These are phyloP conservation scores for Yamadazyma jaroonii DNA, from an alignment of 1,139 yeast genomes.

Conservation along the genomic window DNA sequence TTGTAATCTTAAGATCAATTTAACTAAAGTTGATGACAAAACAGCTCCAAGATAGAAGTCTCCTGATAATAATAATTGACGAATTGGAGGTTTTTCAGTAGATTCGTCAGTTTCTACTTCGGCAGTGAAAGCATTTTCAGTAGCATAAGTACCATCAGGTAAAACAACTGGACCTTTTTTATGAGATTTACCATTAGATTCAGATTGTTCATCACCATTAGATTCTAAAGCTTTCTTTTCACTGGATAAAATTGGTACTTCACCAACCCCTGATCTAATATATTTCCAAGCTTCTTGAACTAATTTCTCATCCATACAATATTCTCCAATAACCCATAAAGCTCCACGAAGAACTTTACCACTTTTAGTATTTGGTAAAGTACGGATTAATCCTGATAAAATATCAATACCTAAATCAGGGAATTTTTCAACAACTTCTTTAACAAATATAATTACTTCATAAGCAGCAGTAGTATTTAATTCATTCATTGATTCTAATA, in stretches of 20 bases:
- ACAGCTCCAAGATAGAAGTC: slow-evolving; percentile 92
- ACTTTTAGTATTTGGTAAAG: slow-evolving; percentile 69
- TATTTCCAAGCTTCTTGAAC: slow-evolving; percentile 86
- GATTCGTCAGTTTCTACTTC: slow-evolving; percentile 27
- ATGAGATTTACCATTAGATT: slow-evolving; percentile 18
- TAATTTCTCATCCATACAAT: slow-evolving; percentile 67
- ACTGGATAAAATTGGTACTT: slow-evolving; percentile 81
- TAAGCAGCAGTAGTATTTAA: slow-evolving; percentile 83
- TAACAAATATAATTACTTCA: slow-evolving; percentile 84
- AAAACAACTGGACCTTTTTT: slow-evolving; percentile 75
- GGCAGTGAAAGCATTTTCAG: slow-evolving; percentile 81
- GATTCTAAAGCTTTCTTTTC: slow-evolving; percentile 53
- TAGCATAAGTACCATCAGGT: slow-evolving; percentile 98
- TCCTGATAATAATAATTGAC: slow-evolving; percentile 80
- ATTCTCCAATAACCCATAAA: slow-evolving; percentile 95
- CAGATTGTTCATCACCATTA: slow-evolving; percentile 27
- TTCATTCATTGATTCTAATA: slow-evolving; percentile 83
- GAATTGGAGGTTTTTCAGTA: slow-evolving; percentile 65
- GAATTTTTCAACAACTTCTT: slow-evolving; percentile 91
- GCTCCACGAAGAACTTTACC: slow-evolving; percentile 94
- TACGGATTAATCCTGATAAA: slow-evolving; percentile 57
- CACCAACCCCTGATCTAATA: slow-evolving; percentile 82
- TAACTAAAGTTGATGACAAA: slow-evolving; percentile 82
- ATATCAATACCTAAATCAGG: slow-evolving; percentile 75
- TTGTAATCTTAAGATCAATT: slow-evolving; percentile 77